Evolutionary conservation across 1,284 basidiomycete species (phyloP), one percentile per base, ranked within the genome.

Genomic region (Rhodotorula sp.): DNA sequence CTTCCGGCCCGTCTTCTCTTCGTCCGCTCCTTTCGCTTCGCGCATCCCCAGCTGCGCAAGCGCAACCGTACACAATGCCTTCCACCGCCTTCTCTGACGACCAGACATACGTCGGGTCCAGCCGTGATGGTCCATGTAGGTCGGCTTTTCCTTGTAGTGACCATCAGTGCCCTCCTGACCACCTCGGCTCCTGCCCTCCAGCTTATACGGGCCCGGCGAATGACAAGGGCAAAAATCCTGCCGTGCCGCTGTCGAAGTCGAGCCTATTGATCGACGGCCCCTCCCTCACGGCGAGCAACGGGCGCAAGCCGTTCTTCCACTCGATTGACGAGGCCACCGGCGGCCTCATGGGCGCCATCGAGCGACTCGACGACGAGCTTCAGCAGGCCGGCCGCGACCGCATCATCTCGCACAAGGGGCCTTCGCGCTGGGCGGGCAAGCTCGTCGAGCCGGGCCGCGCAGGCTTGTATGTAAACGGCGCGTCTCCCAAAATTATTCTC

Each of bases 381-480:
- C 80, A 81, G 65, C 78, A 83, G 71, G 89, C 86, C 27, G 86
- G 86, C 41, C 82, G 87, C 49, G 83, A 72, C 53, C 85, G 82
- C 54, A 77, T 87, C n/a, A 69, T 87, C 25, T 88, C 87, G 50
- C 82, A 80, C 72, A 87, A 87, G 80, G 82, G 83, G 70, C 52
- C 56, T 4, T 54, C 70, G 23, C 41, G 68, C n/a, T 75, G 54
- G 64, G 65, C 74, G 45, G 60, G 66, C 68, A 64, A 48, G 42
- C 55, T 67, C 53, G 85, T 91, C 55, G 83, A 83, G 45, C 89
- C 89, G 3, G 89, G 89, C 48, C 82, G 81, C 72, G 78, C 90
- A 44, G 89, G 89, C 10, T 81, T 91, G 27, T 87, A 91, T 72
- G 90, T 88, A 78, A 89, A 91, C 79, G 90, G 90, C 83, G 90